Conservation (phyloP, 805 yeast genomes). For the Wickerhamomyces rabaulensis region DNA sequence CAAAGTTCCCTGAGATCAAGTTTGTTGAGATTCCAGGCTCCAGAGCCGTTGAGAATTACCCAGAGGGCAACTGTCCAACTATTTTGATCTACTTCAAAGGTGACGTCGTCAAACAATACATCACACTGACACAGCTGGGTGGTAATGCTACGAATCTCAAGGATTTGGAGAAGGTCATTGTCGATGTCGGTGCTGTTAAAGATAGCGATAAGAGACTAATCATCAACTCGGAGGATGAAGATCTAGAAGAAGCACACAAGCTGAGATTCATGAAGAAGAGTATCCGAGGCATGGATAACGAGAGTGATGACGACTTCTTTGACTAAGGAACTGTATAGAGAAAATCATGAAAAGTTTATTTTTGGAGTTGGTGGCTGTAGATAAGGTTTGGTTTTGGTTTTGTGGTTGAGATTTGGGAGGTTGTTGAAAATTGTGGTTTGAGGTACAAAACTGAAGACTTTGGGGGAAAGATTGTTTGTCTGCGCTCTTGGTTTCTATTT, state of each 20-base stretch:
- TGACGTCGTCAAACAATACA: conserved; percentile 71
- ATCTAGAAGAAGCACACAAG: conserved; percentile 48
- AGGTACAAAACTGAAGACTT: background rate
- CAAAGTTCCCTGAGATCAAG: conserved; percentile 73
- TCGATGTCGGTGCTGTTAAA: conserved; percentile 59
- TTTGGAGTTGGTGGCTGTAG: background rate
- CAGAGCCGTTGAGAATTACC: conserved; percentile 90
- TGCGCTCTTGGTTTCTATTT: background rate
- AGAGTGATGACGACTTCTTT: conserved; percentile 45
- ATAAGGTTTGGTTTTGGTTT: background rate
- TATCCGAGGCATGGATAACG: conserved; percentile 37
- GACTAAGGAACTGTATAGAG: conserved; percentile 25
- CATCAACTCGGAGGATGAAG: conserved; percentile 56
- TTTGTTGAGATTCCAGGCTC: conserved; percentile 89
- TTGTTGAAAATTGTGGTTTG: background rate
- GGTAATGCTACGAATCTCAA: conserved; percentile 68
- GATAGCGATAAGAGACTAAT: conserved; percentile 62
- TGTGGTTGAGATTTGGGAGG: background rate
- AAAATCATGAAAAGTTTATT: background rate
- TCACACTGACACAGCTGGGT: conserved; percentile 77
- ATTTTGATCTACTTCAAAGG: conserved; percentile 74
- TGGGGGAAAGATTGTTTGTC: background rate
- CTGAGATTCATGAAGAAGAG: conserved; percentile 54
- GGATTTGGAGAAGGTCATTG: conserved; percentile 73
- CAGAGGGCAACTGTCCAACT: conserved; percentile 89